Evolutionary conservation across 768 basidiomycete species (phyloP), one percentile per base, ranked within the genome.

Genomic region (Kwoniella sp.): DNA sequence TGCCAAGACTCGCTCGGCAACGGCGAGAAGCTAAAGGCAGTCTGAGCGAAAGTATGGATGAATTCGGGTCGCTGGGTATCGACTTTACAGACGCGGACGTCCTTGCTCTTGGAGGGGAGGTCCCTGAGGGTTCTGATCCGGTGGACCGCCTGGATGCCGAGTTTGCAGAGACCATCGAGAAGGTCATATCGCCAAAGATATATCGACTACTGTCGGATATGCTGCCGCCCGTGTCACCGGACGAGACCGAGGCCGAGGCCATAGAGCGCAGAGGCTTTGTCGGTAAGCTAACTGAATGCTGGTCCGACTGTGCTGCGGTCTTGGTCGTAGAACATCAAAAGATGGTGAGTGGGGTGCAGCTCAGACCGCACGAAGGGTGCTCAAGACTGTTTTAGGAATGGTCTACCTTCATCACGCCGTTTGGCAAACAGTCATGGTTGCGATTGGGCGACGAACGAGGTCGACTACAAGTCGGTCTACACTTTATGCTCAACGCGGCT

Each of bases 41-140:
- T 31, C 79, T 79, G 37, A 81, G 82, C 62, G 88, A 89, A 55
- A 88, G 85, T 57, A 87, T 91, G 64, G 87, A 89, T 50, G 71
- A 74, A 45, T 75, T 59, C 47, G 83, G 85, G 46, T 89, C 83
- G 57, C 82, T 84, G 33, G 80, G 82, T 54, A 73, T 84, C 40
- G 82, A 85, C 48, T 76, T 83, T 20, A 75, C 80, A 46, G 85
- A 88, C 60, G 83, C 83, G 19, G 79, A 77, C 14, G 67, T 86
- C 1, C 63, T 80, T 15, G 83, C 81, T 25, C 77, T 83, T 6
- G 76, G 86, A n/a, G 75, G 63, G 6, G 80, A 78, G 15, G 76
- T 73, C 2, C 56, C 75, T 34, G 60, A 38, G 5, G 37, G 28
- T 32, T 40, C 29, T 23, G 65, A 67, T 36, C 53, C 46, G 15